Evolutionary conservation across 169 alveolate species (phyloP).

Genomic region (Cryptosporidium bovis): DNA sequence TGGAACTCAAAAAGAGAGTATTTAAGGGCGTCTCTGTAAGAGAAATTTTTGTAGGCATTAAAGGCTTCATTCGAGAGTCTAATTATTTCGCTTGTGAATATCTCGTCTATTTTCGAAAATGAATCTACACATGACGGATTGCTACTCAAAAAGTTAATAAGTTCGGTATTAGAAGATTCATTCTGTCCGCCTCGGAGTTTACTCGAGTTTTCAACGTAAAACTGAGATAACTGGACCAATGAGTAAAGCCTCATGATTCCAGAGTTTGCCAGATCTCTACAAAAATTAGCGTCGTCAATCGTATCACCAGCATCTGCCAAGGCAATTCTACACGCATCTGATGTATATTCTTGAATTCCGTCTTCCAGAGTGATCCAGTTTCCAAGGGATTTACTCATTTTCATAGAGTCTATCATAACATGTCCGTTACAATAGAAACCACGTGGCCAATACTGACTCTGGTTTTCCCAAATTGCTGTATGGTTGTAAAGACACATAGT

Average conservation of each 20-base stretch:
- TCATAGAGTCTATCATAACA: slow-evolving; percentile 94
- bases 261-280: slow-evolving; percentile 87
- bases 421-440: slow-evolving; percentile 97
- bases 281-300: slow-evolving; percentile 95
- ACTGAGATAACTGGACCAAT: slow-evolving; percentile 79
- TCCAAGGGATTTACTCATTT: slow-evolving; percentile 97
- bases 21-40: slow-evolving; percentile 89
- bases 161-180: slow-evolving; percentile 27
- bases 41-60: slow-evolving; percentile 82
- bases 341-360: slow-evolving; percentile 91
- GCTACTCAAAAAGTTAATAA: neutral
- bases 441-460: slow-evolving; percentile 82
- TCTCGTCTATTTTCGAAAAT: slow-evolving; percentile 78
- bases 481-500: slow-evolving; percentile 98
- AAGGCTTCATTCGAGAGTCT: slow-evolving; percentile 82
- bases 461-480: slow-evolving; percentile 98
- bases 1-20: slow-evolving; percentile 86
- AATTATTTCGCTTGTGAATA: slow-evolving; percentile 86
- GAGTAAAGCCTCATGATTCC: slow-evolving; percentile 85
- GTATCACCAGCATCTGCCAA: slow-evolving; percentile 99
- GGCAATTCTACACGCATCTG: slow-evolving; percentile 98
- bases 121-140: slow-evolving; percentile 21
- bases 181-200: slow-evolving; percentile 76
- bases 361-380: slow-evolving; percentile 95
- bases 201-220: slow-evolving; percentile 79